Base-by-base conservation (phyloP, 169 alveolate genomes). In the Besnoitia besnoiti region DNA sequence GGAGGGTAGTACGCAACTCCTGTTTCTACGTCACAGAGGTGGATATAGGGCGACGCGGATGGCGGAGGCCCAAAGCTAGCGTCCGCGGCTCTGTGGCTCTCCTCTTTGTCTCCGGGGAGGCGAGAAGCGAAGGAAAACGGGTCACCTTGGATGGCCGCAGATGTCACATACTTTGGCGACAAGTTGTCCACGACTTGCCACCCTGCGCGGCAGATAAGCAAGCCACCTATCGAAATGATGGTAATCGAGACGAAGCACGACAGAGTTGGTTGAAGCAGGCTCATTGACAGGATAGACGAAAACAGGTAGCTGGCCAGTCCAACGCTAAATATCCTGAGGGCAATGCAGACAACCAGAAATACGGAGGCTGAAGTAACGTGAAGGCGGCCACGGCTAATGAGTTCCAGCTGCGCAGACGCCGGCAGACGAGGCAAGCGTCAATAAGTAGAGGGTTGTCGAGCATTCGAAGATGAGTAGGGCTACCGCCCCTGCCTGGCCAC, bases 281-380 rank as follows among this genome's bases (percentile, higher is more conserved):
- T 27, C 90, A 49, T 49, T 3, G 90, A 82, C 40, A 82, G 76
- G 16, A 49, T 39, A n/a, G 90, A 82, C 35, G 90, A 82, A 33
- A 46, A 33, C n/a, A 82, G n/a, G 90, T 82, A 82, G 75, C 90
- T 46, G 19, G 37, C 76, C 76, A 82, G 62, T 21, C 90, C 90
- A 21, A 44, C 16, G 47, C 75, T 82, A 75, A 82, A 82, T 2
- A 82, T 42, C 75, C 90, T 82, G 62, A 40, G 10, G 59, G 19
- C 44, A 77, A 49, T 37, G 30, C 19, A 21, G 55, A 42, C 19
- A 67, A n/a, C 14, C 40, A 67, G n/a, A 14, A 21, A 77, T 55
- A 77, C 46, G 55, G 55, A 77, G 46, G 2, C 33, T 0, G 27
- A 24, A 61, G n/a, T 5, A 30, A 30, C n/a, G 77, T n/a, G 39